A percentile compares a stretch with the other conserved stretches of the same genome.
These are phyloP conservation scores for Cordyceps cicadae DNA, from an alignment of 2,329 filamentous ascomycete genomes.

Conservation along the genomic window DNA sequence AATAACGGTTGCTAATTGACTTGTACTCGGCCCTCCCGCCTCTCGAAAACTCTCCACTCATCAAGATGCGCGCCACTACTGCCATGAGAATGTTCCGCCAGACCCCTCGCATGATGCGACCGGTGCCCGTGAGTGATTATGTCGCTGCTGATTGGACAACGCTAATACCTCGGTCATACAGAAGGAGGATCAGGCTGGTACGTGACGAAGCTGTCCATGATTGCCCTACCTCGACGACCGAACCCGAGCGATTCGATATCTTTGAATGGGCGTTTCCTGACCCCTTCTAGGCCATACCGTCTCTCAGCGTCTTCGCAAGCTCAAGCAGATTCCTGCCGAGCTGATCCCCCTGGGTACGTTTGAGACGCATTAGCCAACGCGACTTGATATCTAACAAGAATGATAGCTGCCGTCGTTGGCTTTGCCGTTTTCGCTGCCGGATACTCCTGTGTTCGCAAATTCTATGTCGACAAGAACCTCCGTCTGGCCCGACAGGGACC, in stretches of 20 bases:
- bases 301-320: conserved; percentile 84
- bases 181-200: conserved; percentile 63
- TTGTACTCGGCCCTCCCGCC: conserved; percentile 19
- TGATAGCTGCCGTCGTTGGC: conserved; percentile 71
- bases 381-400: conserved; percentile 2
- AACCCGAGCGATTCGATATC: conserved; percentile 8
- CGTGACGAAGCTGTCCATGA: conserved; percentile 27
- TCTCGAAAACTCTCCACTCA: conserved; percentile 21
- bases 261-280: conserved; percentile 13
- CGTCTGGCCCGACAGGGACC: conserved; percentile 67
- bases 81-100: conserved; percentile 60
- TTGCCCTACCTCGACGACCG: conserved; percentile 5
- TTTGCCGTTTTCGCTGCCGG: conserved; percentile 72
- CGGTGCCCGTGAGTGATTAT: conserved; percentile 56
- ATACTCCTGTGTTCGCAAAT: conserved; percentile 78
- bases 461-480: conserved; percentile 84
- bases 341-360: conserved; percentile 80
- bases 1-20: conserved; percentile 12
- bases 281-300: conserved; percentile 73
- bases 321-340: conserved; percentile 88
- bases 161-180: conserved; percentile 28
- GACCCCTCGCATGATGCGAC: conserved; percentile 58
- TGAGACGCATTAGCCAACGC: background rate
- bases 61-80: conserved; percentile 58
- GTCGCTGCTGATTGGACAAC: conserved; percentile 13